Evolutionary conservation across 2,329 filamentous ascomycete species (phyloP).

Genomic region (Aspergillus ochraceus): DNA sequence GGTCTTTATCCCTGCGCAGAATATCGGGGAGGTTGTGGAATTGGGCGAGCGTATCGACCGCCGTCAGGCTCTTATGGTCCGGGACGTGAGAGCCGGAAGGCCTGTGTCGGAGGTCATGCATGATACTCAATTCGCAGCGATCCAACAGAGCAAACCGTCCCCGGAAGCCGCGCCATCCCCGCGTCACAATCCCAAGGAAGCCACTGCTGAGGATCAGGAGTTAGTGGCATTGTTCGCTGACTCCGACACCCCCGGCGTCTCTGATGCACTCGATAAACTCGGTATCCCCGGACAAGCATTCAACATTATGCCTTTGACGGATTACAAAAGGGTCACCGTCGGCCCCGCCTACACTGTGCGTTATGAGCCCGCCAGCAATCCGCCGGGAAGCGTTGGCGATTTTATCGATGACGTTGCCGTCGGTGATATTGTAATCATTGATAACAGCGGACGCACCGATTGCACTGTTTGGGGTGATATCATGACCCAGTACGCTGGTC

Average conservation of each 20-base stretch:
- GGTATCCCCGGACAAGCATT: conserved; percentile 21
- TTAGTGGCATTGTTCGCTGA: conserved; percentile 16
- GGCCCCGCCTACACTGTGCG: conserved; percentile 37
- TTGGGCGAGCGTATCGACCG: conserved; percentile 14
- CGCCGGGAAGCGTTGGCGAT: conserved; percentile 30
- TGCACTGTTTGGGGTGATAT: conserved; percentile 41
- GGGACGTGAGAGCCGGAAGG: conserved; percentile 17
- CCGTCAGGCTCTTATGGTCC: conserved; percentile 19
- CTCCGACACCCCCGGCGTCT: conserved; percentile 20
- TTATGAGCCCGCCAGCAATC: conserved; percentile 24
- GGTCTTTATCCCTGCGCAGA: conserved; percentile 16
- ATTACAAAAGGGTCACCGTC: conserved; percentile 30
- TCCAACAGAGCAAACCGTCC: background rate
- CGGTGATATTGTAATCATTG: conserved; percentile 34
- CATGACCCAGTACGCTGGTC: conserved; percentile 36
- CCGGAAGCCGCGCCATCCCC: background rate
- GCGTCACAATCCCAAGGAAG: conserved; percentile 7
- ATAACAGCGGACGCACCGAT: conserved; percentile 35
- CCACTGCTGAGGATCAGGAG: conserved; percentile 16
- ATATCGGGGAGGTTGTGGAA: conserved; percentile 18
- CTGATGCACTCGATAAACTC: conserved; percentile 24
- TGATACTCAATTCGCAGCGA: conserved; percentile 21
- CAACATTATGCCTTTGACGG: conserved; percentile 19
- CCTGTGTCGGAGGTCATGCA: conserved; percentile 23
- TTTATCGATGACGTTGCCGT: conserved; percentile 34